These are phyloP conservation scores for Lasiosphaeris hirsuta DNA, from an alignment of 495 filamentous ascomycete genomes.

Conservation along the genomic window DNA sequence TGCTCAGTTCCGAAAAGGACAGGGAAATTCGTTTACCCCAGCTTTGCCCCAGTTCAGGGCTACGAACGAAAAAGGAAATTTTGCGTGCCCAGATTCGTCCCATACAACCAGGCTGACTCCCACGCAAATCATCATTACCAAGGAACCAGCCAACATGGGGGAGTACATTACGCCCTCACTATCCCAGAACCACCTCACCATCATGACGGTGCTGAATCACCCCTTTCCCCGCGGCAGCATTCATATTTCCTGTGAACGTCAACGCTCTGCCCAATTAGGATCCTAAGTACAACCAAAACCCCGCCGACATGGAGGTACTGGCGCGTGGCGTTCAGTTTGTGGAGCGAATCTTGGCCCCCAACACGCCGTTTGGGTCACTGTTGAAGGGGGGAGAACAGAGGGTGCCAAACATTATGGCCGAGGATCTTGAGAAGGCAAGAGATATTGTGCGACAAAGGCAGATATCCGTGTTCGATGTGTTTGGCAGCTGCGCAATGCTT, in stretches of 20 bases:
- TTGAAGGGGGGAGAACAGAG: conserved; percentile 33
- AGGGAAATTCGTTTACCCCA: no score
- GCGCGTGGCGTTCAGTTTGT: conserved; percentile 46
- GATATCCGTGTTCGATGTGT: conserved; percentile 38
- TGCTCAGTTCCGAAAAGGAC: no score
- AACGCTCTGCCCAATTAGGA: conserved; percentile 43
- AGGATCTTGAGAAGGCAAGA: conserved; percentile 33
- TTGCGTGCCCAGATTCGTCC: no score
- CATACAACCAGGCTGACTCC: no score
- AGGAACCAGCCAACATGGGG: no score
- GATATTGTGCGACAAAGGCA: conserved; percentile 36
- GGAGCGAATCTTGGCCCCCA: conserved; percentile 42
- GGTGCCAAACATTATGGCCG: conserved; percentile 20
- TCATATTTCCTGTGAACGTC: conserved; percentile 47
- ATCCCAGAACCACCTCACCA: conserved; percentile 40
- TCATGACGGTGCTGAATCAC: conserved; percentile 42
- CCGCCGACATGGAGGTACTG: conserved; percentile 49
- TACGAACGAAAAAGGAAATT: no score
- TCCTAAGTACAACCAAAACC: conserved; percentile 53
- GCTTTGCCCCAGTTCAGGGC: no score
- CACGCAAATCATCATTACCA: no score
- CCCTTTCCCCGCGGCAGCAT: conserved; percentile 58
- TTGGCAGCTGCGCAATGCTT: conserved; percentile 38
- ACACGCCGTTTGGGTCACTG: conserved; percentile 33
- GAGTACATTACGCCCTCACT: conserved; percentile 11